Evolutionary conservation across 2,329 filamentous ascomycete genomes (phyloP).

Genomic region (Macroventuria anomochaeta): DNA sequence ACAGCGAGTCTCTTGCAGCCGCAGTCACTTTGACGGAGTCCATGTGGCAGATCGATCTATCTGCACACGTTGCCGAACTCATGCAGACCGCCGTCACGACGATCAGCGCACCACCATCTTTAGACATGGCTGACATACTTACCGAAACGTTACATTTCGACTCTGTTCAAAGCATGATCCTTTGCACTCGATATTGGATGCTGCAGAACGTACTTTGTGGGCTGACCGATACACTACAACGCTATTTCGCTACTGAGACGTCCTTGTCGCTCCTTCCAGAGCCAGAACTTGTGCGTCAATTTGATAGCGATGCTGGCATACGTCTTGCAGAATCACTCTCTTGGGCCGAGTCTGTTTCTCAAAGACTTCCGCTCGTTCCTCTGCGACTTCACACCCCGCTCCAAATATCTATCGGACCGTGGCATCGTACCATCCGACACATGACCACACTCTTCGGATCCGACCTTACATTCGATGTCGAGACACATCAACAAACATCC

Average conservation of each 20-base stretch:
- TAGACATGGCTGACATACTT: slow-evolving; percentile 31
- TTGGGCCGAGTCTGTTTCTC: slow-evolving; percentile 30
- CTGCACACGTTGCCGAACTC: slow-evolving; percentile 23
- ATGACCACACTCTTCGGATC: not conserved
- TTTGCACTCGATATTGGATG: slow-evolving; percentile 40
- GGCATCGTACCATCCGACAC: slow-evolving; percentile 31
- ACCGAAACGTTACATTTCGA: slow-evolving; percentile 28
- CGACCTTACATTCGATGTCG: not conserved
- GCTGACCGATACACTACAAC: slow-evolving; percentile 31
- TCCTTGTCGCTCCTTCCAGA: slow-evolving; percentile 27
- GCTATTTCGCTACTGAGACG: slow-evolving; percentile 28
- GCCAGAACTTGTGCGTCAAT: slow-evolving; percentile 16
- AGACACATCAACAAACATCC: not conserved
- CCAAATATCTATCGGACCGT: slow-evolving; percentile 35
- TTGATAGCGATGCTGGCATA: slow-evolving; percentile 30
- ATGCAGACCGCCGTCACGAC: slow-evolving; percentile 23
- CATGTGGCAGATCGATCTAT: slow-evolving; percentile 29
- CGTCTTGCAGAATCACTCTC: slow-evolving; percentile 29
- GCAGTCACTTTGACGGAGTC: slow-evolving; percentile 33
- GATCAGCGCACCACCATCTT: slow-evolving; percentile 14
- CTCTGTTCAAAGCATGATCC: slow-evolving; percentile 30
- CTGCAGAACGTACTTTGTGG: slow-evolving; percentile 33
- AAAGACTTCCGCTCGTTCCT: slow-evolving; percentile 33
- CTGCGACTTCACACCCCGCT: slow-evolving; percentile 39
- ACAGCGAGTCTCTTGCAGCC: slow-evolving; percentile 25